phyloP scores from a whole-genome alignment of 805 yeast species.

The Barnettozyma californica region DNA sequence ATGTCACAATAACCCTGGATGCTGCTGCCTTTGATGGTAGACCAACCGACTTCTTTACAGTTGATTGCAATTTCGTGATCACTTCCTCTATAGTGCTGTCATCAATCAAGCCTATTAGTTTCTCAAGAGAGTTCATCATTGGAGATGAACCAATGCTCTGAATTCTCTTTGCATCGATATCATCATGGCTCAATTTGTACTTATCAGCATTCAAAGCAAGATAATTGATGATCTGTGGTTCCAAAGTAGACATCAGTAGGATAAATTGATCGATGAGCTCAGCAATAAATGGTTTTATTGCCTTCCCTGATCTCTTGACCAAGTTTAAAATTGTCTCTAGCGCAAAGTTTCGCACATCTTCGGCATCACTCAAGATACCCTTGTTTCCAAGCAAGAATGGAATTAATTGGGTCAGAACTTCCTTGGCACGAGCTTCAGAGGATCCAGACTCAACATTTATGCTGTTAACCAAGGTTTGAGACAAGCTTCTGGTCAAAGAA shows the following conservation, averaged over 20 bases:
- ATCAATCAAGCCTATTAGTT: constrained; percentile 53
- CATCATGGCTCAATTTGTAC: constrained; percentile 64
- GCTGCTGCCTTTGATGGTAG: constrained; percentile 89
- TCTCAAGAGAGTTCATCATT: constrained; percentile 81
- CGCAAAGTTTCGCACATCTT: constrained; percentile 75
- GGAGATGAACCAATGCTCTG: constrained; percentile 78
- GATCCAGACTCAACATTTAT: constrained; percentile 42
- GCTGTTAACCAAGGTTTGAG: constrained; percentile 54
- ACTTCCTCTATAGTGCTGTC: constrained; percentile 33
- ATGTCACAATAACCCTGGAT: constrained; percentile 60
- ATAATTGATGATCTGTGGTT: constrained; percentile 87
- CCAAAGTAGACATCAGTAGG: constrained; percentile 74
- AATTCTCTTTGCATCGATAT: constrained; percentile 72
- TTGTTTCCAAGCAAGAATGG: constrained; percentile 77
- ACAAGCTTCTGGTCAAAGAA: constrained; percentile 58
- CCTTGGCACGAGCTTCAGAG: constrained; percentile 36
- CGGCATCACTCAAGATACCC: constrained; percentile 81
- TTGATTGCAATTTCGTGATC: constrained; percentile 43
- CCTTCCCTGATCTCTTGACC: constrained; percentile 55
- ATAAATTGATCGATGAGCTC: constrained; percentile 64
- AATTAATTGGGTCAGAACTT: constrained; percentile 50
- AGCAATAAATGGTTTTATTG: constrained; percentile 64
- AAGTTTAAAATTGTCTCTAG: constrained; percentile 68
- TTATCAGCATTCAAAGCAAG: constrained; percentile 84
- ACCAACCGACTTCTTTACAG: constrained; percentile 72